Percentiles rank a stretch among this genome's conserved stretches.
phyloP scores from a whole-genome alignment of 1,284 basidiomycete species.

The Cutaneotrichosporon daszewskae region DNA sequence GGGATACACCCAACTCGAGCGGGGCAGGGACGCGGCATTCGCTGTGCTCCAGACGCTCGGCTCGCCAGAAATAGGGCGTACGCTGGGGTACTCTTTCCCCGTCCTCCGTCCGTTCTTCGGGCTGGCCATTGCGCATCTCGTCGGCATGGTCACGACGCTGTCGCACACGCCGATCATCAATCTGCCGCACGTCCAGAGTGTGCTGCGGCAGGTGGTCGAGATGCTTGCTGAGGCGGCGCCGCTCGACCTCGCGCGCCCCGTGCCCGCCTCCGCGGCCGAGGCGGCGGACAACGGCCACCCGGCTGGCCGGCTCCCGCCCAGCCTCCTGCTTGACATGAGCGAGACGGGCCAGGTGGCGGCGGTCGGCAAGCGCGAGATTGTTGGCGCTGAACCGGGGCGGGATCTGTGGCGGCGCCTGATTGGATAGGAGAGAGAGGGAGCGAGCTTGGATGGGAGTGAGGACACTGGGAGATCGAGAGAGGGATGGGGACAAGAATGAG shows the following conservation, averaged over 20 bases:
- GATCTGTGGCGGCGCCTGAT: slow-evolving; percentile 19
- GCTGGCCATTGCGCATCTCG: slow-evolving; percentile 36
- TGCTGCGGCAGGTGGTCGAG: slow-evolving; percentile 36
- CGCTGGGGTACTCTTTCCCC: slow-evolving; percentile 41
- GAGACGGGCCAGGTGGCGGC: slow-evolving; percentile 13
- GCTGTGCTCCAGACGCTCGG: slow-evolving; percentile 38
- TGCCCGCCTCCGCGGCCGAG: not conserved
- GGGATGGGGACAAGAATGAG: too few relatives aligned
- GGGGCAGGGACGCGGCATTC: slow-evolving; percentile 42
- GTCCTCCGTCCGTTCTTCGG: slow-evolving; percentile 41
- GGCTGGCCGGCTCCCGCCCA: slow-evolving; percentile 3
- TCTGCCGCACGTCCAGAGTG: slow-evolving; percentile 25
- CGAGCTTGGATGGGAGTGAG: too few relatives aligned
- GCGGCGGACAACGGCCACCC: not conserved
- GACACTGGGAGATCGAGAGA: too few relatives aligned
- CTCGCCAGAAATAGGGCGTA: slow-evolving; percentile 41
- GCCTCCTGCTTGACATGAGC: slow-evolving; percentile 16
- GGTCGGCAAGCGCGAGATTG: slow-evolving; percentile 19
- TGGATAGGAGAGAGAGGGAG: too few relatives aligned
- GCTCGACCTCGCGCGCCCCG: slow-evolving; percentile 13
- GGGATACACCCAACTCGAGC: slow-evolving; percentile 38
- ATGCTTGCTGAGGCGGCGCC: slow-evolving; percentile 29
- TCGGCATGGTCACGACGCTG: slow-evolving; percentile 26
- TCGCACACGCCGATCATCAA: slow-evolving; percentile 27
- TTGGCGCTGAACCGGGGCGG: slow-evolving; percentile 16